phyloP scores from a whole-genome alignment of 1,139 yeast genomes.

The Saccharomyces pastorianus region DNA sequence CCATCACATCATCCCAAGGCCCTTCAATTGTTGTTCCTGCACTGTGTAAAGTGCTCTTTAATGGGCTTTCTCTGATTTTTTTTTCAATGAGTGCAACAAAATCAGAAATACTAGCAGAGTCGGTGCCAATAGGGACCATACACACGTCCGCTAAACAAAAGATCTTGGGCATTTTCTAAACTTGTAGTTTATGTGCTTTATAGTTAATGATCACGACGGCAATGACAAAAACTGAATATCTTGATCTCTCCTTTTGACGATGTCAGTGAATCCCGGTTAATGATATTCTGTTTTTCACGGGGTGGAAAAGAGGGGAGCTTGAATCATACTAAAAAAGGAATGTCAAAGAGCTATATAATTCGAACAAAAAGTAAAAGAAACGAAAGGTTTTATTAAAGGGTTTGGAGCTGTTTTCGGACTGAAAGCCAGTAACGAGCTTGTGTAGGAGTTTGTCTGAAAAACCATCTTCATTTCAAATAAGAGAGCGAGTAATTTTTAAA shows the following conservation, averaged over 20 bases:
- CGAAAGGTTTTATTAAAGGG: no score
- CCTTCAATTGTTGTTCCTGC: slow-evolving; percentile 90
- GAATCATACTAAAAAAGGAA: not conserved
- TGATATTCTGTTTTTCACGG: not conserved
- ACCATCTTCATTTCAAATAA: no score
- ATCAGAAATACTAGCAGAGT: slow-evolving; percentile 67
- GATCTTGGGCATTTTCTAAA: slow-evolving; percentile 38
- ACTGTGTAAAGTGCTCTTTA: slow-evolving; percentile 67
- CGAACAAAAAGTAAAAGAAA: no score
- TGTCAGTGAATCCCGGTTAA: not conserved
- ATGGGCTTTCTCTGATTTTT: slow-evolving; percentile 50
- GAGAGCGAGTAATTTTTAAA: no score
- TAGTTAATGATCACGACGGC: not conserved
- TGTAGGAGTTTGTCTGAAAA: no score
- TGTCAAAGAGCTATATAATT: not conserved
- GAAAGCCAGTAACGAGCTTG: no score
- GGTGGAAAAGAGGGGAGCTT: not conserved
- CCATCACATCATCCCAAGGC: slow-evolving; percentile 84
- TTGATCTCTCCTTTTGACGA: not conserved
- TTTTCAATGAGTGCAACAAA: slow-evolving; percentile 65
- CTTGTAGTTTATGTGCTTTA: not conserved
- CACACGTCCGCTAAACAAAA: slow-evolving; percentile 78
- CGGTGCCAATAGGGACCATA: slow-evolving; percentile 77
- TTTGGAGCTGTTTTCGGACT: no score
- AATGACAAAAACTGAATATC: not conserved